Evolutionary conservation across 352 stramenopile genomes (phyloP).

Genomic region (Pythium rhizo-oryzae): DNA sequence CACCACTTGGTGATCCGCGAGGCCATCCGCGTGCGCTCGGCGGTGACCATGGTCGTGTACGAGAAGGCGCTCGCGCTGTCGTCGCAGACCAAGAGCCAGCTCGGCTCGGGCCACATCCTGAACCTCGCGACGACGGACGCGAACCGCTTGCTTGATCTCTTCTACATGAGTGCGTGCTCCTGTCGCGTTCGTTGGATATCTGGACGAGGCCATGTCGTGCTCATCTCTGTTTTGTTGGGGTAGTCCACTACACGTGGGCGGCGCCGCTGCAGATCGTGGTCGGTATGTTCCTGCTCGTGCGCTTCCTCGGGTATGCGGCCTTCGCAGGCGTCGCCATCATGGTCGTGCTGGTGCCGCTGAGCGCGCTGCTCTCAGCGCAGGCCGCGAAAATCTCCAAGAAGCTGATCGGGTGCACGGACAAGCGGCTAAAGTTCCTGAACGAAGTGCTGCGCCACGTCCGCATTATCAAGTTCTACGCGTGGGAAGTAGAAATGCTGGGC

Average conservation of each 20-base stretch:
- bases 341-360: conserved; percentile 52
- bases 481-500: conserved; percentile 61
- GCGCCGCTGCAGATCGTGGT: conserved; percentile 60
- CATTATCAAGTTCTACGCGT: conserved; percentile 79
- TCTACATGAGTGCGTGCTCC: conserved; percentile 39
- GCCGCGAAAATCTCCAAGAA: conserved; percentile 44
- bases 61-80: conserved; percentile 60
- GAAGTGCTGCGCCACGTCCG: conserved; percentile 70
- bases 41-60: conserved; percentile 69
- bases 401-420: conserved; percentile 50
- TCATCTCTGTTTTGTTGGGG: neutral
- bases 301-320: conserved; percentile 52
- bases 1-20: conserved; percentile 68
- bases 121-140: conserved; percentile 96
- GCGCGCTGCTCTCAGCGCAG: conserved; percentile 42
- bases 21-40: conserved; percentile 63
- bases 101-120: conserved; percentile 85
- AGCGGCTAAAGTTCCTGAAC: conserved; percentile 55
- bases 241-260: conserved; percentile 69
- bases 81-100: conserved; percentile 52
- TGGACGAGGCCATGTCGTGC: neutral
- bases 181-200: neutral
- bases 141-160: conserved; percentile 89
- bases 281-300: conserved; percentile 51
- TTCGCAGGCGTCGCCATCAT: conserved; percentile 63